phyloP scores from a whole-genome alignment of 2,329 filamentous ascomycete genomes.

The Fonsecaea multimorphosa region DNA sequence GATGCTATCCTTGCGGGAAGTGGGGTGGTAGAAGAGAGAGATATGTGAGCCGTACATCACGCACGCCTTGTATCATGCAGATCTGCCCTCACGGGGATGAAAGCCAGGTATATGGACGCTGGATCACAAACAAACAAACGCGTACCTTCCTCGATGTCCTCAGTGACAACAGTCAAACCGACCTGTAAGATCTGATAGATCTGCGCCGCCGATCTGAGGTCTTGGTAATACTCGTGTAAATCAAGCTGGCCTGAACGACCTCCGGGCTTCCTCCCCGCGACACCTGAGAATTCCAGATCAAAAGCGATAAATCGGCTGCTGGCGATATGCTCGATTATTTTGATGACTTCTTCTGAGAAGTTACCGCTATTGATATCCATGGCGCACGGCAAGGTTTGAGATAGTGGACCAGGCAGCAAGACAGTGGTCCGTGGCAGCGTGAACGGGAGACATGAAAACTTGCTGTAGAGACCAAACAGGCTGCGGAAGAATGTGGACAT shows the following conservation, averaged over 20 bases:
- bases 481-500: constrained; percentile 13
- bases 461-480: constrained; percentile 22
- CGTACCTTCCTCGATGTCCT: constrained; percentile 59
- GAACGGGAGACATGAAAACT: constrained; percentile 28
- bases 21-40: neutral
- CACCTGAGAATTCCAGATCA: constrained; percentile 71
- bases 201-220: constrained; percentile 66
- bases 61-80: neutral
- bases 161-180: constrained; percentile 69
- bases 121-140: neutral
- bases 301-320: constrained; percentile 67
- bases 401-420: constrained; percentile 7
- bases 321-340: constrained; percentile 64
- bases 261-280: constrained; percentile 48
- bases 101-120: neutral
- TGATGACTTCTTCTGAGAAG: constrained; percentile 39
- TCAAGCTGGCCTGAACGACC: constrained; percentile 49
- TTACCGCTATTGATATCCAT: constrained; percentile 38
- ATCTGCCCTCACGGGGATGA: neutral
- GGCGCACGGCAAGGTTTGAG: constrained; percentile 15
- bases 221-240: constrained; percentile 66
- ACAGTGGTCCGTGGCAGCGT: constrained; percentile 13
- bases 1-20: neutral
- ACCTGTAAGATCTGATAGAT: constrained; percentile 69
- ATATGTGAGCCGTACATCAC: neutral